phyloP scores from a whole-genome alignment of 2,329 filamentous ascomycete species.

The Pezizomycotina sp. region DNA sequence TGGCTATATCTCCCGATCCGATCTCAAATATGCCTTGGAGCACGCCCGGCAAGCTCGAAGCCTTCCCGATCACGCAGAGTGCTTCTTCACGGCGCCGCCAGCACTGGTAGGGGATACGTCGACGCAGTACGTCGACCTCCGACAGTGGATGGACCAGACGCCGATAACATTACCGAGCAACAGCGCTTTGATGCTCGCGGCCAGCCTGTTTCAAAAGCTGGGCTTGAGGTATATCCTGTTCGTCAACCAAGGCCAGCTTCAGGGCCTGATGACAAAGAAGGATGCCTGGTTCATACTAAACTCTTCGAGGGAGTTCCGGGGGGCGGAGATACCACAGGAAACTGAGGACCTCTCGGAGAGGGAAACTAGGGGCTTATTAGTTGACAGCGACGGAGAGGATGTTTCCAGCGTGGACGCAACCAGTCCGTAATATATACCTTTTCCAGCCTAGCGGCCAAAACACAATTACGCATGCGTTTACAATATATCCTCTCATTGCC shows the following conservation, averaged over 20 bases:
- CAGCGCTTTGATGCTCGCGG: slow-evolving; percentile 64
- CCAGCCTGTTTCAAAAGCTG: slow-evolving; percentile 86
- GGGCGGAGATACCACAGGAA: too few species aligned
- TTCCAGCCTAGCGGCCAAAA: too few species aligned
- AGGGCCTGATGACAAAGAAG: slow-evolving; percentile 88
- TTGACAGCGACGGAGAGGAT: too few species aligned
- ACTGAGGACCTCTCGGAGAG: too few species aligned
- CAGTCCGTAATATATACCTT: too few species aligned
- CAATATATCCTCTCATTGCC: too few species aligned
- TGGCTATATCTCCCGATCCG: slow-evolving; percentile 85
- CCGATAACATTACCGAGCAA: slow-evolving; percentile 73
- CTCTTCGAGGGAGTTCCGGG: slow-evolving; percentile 55
- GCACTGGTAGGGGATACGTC: slow-evolving; percentile 12
- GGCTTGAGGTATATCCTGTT: slow-evolving; percentile 84
- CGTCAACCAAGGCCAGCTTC: slow-evolving; percentile 60
- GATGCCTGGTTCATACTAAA: slow-evolving; percentile 91
- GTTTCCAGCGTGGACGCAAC: too few species aligned
- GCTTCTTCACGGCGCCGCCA: slow-evolving; percentile 63
- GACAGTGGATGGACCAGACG: slow-evolving; percentile 98
- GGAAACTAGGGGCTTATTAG: too few species aligned
- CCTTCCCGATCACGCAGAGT: slow-evolving; percentile 27
- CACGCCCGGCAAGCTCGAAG: slow-evolving; percentile 54
- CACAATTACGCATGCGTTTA: too few species aligned
- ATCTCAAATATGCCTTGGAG: slow-evolving; percentile 66
- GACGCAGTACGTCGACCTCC: slow-evolving; percentile 51